These are phyloP conservation scores for Gonapodya prolifera DNA, from an alignment of 192 early-diverging fungal genomes.

Conservation along the genomic window DNA sequence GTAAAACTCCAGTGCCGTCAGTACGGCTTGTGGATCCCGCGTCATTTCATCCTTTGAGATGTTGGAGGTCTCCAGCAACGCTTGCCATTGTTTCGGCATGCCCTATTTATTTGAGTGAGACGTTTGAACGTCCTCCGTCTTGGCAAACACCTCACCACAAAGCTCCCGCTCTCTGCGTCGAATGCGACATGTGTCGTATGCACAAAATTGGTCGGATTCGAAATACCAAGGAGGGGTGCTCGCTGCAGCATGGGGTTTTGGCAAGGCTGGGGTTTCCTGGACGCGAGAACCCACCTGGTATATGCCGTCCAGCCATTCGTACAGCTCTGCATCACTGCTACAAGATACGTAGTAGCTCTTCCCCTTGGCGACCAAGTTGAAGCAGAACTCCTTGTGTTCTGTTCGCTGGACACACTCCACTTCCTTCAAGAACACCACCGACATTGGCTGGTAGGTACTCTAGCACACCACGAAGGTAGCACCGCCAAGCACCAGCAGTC, in stretches of 20 bases:
- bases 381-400: slow-evolving; percentile 84
- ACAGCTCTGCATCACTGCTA: slow-evolving; percentile 92
- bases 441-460: slow-evolving; percentile 76
- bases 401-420: slow-evolving; percentile 76
- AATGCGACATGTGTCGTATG: slow-evolving; percentile 70
- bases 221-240: slow-evolving; percentile 60
- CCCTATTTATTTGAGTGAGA: slow-evolving; percentile 32
- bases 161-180: slow-evolving; percentile 44
- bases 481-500: not conserved
- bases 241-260: slow-evolving; percentile 28
- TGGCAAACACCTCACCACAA: slow-evolving; percentile 22
- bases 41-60: slow-evolving; percentile 97
- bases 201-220: slow-evolving; percentile 73
- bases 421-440: slow-evolving; percentile 85
- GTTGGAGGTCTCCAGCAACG: slow-evolving; percentile 78
- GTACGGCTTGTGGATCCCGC: slow-evolving; percentile 94
- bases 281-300: slow-evolving; percentile 57
- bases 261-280: slow-evolving; percentile 9
- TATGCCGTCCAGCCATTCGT: slow-evolving; percentile 97
- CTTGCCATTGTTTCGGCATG: slow-evolving; percentile 90
- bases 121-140: not conserved
- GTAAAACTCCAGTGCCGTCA: slow-evolving; percentile 97
- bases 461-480: slow-evolving; percentile 15
- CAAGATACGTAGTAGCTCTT: slow-evolving; percentile 86
- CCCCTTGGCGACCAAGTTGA: slow-evolving; percentile 87